These are phyloP conservation scores for Mortierella sp. DNA, from an alignment of 371 early-diverging fungal genomes.

Conservation along the genomic window DNA sequence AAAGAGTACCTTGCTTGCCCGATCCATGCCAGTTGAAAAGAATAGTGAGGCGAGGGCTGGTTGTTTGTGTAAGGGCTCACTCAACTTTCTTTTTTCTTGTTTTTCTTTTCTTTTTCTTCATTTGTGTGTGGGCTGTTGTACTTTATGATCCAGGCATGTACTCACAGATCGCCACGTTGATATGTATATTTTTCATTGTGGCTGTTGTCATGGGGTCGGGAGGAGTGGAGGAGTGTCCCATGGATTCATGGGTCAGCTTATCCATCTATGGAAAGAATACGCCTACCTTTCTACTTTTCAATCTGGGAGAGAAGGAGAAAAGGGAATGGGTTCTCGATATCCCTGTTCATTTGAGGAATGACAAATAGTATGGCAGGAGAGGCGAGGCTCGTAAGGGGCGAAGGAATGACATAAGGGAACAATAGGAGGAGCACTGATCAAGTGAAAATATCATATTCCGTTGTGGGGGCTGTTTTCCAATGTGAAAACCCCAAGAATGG, in stretches of 20 bases:
- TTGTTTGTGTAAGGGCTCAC: neutral
- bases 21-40: neutral
- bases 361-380: neutral
- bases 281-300: neutral
- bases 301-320: neutral
- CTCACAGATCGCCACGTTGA: slow-evolving; percentile 9
- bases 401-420: neutral
- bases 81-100: neutral
- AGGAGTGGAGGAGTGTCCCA: neutral
- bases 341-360: neutral
- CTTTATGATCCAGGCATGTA: neutral
- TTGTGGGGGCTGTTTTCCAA: neutral
- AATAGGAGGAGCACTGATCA: neutral
- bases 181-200: too few species aligned
- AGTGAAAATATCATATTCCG: neutral
- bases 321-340: neutral
- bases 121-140: neutral
- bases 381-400: neutral
- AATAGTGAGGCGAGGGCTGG: neutral
- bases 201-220: neutral
- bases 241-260: neutral
- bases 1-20: neutral
- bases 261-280: neutral
- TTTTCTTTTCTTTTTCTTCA: neutral
- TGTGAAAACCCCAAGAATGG: neutral